Conservation (phyloP, 371 early-diverging fungal genomes). For the Entomophthora muscae region DNA sequence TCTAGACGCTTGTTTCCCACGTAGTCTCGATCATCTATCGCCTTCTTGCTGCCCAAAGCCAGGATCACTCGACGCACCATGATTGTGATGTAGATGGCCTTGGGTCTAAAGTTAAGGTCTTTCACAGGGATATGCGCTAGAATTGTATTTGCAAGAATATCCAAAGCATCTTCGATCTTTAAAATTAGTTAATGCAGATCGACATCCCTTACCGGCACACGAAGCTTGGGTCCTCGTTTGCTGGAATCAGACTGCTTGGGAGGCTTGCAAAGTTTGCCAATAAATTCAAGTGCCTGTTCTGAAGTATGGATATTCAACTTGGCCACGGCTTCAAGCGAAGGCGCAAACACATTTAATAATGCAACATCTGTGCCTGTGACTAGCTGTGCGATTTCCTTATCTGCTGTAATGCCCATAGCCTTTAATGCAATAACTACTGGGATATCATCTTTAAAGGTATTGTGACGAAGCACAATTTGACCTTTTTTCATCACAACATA, state of each 20-base stretch:
- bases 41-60: conserved; percentile 59
- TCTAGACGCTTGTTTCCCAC: conserved; percentile 99
- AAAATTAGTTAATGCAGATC: background rate
- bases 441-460: conserved; percentile 84
- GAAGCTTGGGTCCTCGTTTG: no score
- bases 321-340: conserved; percentile 80
- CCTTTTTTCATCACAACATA: conserved; percentile 60
- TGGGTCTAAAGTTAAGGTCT: conserved; percentile 76
- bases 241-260: conserved; percentile 33
- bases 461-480: conserved; percentile 87
- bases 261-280: conserved; percentile 66
- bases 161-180: conserved; percentile 82
- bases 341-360: conserved; percentile 66
- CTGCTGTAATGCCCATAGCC: conserved; percentile 91
- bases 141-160: conserved; percentile 80
- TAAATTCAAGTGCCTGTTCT: conserved; percentile 80
- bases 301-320: conserved; percentile 64
- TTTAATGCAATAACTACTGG: conserved; percentile 80
- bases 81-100: conserved; percentile 88
- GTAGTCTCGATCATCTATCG: conserved; percentile 98
- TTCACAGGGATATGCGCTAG: conserved; percentile 93
- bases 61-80: conserved; percentile 96
- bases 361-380: conserved; percentile 77
- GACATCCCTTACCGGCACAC: background rate
- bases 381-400: conserved; percentile 90